Evolutionary conservation across 345 rosid genomes (phyloP), one percentile per base, ranked within the genome.

Genomic region (Eucalyptus leucophloia): DNA sequence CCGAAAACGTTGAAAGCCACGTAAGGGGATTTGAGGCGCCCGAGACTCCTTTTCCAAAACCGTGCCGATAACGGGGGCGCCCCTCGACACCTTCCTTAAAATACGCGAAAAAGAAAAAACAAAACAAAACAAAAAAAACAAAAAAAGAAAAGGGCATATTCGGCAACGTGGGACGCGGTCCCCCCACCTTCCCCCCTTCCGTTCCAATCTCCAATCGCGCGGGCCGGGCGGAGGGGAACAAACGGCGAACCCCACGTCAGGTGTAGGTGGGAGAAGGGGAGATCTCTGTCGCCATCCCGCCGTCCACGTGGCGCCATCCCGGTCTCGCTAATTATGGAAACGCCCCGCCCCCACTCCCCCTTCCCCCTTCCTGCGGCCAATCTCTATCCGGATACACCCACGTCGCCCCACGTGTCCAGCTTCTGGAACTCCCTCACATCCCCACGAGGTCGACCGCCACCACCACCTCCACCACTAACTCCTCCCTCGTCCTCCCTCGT

Each of bases 231-330:
- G 62, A 56, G 62, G 47, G 47, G 26, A 90, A 90, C 90, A 82
- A 54, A 87, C 60, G 89, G 67, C 69, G 2, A 80, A 50, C 13
- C 14, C 82, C 82, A 19, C 44, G 13, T 34, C 81, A 18, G 8
- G 17, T 28, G 16, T 23, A 1, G 18, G 37, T 32, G 34, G 34
- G n/a, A 2, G 72, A 2, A 4, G 14, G 58, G 9, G 90, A 81
- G 89, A 90, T 86, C 54, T 50, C 80, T 21, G 89, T 91, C 90
- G 30, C 80, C 85, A 44, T 88, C 94, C 12, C 16, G 54, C 91
- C 92, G 92, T 91, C 90, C 92, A 92, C 91, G 89, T 90, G 93
- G 92, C 87, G 5, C 24, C 21, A 89, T 88, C 92, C 30, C 28
- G 30, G n/a, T 49, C 23, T 0, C 11, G 28, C 91, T 89, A 89